These are phyloP conservation scores for Panus rudis DNA, from an alignment of 768 basidiomycete genomes.

Conservation along the genomic window DNA sequence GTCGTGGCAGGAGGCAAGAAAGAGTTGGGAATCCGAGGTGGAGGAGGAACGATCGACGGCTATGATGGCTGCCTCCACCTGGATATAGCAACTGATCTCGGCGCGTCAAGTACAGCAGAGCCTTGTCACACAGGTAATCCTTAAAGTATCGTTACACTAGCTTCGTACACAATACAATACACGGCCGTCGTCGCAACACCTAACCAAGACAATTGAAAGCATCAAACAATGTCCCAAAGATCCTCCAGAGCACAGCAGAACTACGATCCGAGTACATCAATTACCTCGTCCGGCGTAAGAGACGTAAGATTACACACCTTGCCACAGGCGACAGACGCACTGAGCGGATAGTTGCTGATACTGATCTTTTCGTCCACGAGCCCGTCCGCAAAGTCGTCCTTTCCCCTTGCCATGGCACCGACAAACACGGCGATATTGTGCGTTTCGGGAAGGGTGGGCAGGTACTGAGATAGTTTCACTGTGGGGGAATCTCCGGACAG, in stretches of 20 bases:
- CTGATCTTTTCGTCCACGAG: conserved; percentile 95
- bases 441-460: conserved; percentile 79
- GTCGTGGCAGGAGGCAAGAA: not conserved
- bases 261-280: conserved; percentile 36
- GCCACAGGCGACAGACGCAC: conserved; percentile 92
- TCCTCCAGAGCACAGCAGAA: conserved; percentile 92
- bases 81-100: too few species aligned
- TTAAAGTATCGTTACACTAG: too few species aligned
- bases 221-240: conserved; percentile 85
- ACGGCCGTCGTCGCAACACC: too few species aligned
- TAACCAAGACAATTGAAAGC: too few species aligned
- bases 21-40: too few species aligned
- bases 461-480: conserved; percentile 72
- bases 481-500: conserved; percentile 88
- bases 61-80: not conserved
- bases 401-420: conserved; percentile 96
- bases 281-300: conserved; percentile 1
- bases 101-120: too few species aligned
- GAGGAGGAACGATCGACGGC: not conserved
- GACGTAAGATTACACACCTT: conserved; percentile 50
- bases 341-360: conserved; percentile 89
- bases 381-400: conserved; percentile 94
- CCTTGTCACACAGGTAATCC: too few species aligned
- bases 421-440: conserved; percentile 94
- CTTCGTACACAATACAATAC: too few species aligned